A percentile compares a stretch with the other conserved stretches of the same genome.
Conservation (phyloP, 192 early-diverging fungal species). For the Geosiphon pyriformis region DNA sequence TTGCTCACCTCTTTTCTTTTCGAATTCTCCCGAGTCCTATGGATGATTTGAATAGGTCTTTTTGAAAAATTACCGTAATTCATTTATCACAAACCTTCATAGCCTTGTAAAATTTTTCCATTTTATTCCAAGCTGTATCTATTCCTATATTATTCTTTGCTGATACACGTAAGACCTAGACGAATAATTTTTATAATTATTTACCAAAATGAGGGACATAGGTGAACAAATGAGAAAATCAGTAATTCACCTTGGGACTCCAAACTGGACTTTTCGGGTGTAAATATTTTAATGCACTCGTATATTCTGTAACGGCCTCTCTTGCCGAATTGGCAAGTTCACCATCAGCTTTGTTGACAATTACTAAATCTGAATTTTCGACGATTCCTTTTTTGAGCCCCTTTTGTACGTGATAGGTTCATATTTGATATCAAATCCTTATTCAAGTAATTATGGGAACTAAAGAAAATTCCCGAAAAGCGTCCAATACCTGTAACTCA, state of each 20-base stretch:
- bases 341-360: slow-evolving; percentile 82
- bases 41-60: not conserved
- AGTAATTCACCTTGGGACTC: slow-evolving; percentile 44
- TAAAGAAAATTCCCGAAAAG: not conserved
- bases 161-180: slow-evolving; percentile 53
- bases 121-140: slow-evolving; percentile 51
- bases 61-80: not conserved
- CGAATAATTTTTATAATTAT: not conserved
- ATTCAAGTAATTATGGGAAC: no score
- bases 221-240: no score
- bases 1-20: slow-evolving; percentile 51
- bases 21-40: slow-evolving; percentile 32
- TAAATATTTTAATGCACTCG: slow-evolving; percentile 63
- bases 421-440: no score
- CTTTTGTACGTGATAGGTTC: slow-evolving; percentile 18
- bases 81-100: slow-evolving; percentile 43
- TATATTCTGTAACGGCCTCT: slow-evolving; percentile 64
- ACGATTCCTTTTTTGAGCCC: slow-evolving; percentile 87
- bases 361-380: slow-evolving; percentile 74
- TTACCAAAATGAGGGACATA: no score
- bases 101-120: slow-evolving; percentile 50
- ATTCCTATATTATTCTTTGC: slow-evolving; percentile 48
- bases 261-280: slow-evolving; percentile 36
- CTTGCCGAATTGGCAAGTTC: slow-evolving; percentile 55
- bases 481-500: slow-evolving; percentile 60